Base-by-base conservation (phyloP, 1,284 basidiomycete species). In the Gymnopus androsaceus region DNA sequence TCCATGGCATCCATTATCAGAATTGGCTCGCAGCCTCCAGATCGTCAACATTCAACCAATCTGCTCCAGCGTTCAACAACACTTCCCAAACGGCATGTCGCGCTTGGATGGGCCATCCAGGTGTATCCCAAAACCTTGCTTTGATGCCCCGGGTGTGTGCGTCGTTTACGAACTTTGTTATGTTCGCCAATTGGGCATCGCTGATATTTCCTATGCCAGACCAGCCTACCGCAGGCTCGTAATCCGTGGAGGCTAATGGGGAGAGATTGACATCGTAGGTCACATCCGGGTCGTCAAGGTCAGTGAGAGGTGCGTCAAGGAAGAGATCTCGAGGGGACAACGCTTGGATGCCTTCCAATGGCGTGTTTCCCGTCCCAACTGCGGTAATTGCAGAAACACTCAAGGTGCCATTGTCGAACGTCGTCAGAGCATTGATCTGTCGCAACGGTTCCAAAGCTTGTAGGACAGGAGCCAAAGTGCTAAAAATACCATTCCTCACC, bases 11-110 rank as follows among this genome's bases (percentile, higher is more conserved):
- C n/a, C n/a, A n/a, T 34, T 15, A 34, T 57, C 40, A 57, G 27
- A 57, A 57, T 12, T n/a, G 28, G 45, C 56, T 57, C 15, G 78
- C 77, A 9, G 78, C 79, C 45, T 73, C 71, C 54, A 82, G 64
- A 60, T 81, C 79, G 65, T 82, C 81, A 14, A 76, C 80, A 59
- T 84, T 82, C 56, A 82, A 61, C 80, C 80, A 83, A 61, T 81
- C 78, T 21, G 73, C 74, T 4, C 80, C 80, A 42, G 72, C 70
- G 46, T 75, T 65, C 56, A 76, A 45, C 56, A 81, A 58, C 51
- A 69, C 69, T 53, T 62, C 66, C 79, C 79, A 82, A 4, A 81
- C 67, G 48, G 70, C 73, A 40, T 75, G 65, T 31, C 79, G 67
- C 1, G 79, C 78, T 57, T 60, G 56, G 25, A 80, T 74, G 3